Conservation (phyloP, 2,329 filamentous ascomycete genomes). For the Aspergillus nomiae region DNA sequence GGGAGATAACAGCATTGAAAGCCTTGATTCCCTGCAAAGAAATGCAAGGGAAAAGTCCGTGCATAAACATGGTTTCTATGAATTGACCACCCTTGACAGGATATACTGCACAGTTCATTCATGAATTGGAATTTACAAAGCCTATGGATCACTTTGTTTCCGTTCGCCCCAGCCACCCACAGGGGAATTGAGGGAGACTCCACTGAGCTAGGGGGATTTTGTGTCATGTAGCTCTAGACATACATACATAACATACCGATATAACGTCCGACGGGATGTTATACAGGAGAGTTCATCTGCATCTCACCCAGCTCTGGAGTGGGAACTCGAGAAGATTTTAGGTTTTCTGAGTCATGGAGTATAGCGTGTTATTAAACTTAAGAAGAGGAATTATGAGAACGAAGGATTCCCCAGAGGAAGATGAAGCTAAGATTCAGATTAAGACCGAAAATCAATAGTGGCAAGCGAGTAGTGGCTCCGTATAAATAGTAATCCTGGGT, state of each 20-base stretch:
- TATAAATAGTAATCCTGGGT: background rate
- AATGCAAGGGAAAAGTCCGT: background rate
- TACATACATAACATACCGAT: background rate
- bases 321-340: background rate
- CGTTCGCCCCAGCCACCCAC: background rate
- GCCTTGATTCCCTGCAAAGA: background rate
- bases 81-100: background rate
- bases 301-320: background rate
- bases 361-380: background rate
- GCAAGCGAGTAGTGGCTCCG: background rate
- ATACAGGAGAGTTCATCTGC: background rate
- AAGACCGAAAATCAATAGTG: conserved; percentile 3
- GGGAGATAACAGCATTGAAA: background rate
- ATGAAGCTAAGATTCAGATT: conserved; percentile 1
- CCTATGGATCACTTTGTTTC: background rate
- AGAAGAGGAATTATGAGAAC: background rate
- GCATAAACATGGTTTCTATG: background rate
- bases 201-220: background rate
- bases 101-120: background rate
- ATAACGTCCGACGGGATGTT: background rate
- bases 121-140: background rate
- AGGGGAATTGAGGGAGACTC: background rate
- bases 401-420: background rate
- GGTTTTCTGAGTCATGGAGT: too few species aligned
- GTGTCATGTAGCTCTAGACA: background rate